Evolutionary conservation across 345 rosid genomes (phyloP), one percentile per base, ranked within the genome.

Genomic region (Gossypium thurberi): DNA sequence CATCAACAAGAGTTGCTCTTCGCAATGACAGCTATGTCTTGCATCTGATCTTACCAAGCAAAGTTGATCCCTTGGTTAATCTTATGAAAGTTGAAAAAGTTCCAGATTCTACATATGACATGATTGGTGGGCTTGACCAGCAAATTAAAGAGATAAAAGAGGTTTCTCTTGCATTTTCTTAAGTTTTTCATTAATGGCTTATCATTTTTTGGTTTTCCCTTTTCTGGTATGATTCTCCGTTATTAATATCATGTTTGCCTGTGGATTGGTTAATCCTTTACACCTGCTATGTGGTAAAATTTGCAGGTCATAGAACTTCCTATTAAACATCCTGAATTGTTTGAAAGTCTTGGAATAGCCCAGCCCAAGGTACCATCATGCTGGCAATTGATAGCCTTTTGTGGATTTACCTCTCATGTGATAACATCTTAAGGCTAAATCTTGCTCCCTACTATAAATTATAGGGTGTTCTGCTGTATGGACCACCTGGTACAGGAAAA

Each of bases 31-130:
- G 99, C 83, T 95, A 95, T 76, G 98, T 95, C 65, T 97, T 95
- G 47, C 99, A 95, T 85, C 76, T 95, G 76, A 50, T 94, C 78
- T 78, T 93, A 82, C 98, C 98, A 2, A 93, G 98, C 82, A 90
- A 93, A 81, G 99, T 95, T 6, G 97, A 95, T 90, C 98, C 98
- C 2, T 68, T 95, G 85, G 98, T 95, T 70, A 95, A 92, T 82
- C 98, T 95, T 50, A 95, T 95, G 99, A 95, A 95, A 81, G 99
- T 95, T 71, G 99, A 95, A 77, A 95, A 95, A 74, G 99, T 95
- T 75, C 99, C 96, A 43, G 99, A 95, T 84, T 95, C 99, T 67
- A 95, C 99, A 0, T 95, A 95, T 81, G 99, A 95, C 80, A 92
- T 95, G 99, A 95, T 95, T 26, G 99, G 96, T 79, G 99, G 99